phyloP scores from a whole-genome alignment of 306 rosid genomes.

The Mucuna pruriens region DNA sequence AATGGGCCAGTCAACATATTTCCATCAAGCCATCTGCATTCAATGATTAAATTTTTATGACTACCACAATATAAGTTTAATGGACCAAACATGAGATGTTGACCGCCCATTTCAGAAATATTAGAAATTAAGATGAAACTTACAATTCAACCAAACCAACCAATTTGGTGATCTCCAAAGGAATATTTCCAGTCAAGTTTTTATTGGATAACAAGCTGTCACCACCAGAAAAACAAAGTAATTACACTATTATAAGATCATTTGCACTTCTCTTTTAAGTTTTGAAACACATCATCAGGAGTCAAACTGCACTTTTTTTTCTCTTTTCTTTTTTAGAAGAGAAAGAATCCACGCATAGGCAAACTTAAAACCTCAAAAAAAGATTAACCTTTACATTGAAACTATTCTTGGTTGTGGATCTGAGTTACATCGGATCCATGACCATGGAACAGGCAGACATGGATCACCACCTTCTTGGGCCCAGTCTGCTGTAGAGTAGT shows the following conservation, averaged over 20 bases:
- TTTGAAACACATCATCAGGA: too few species aligned
- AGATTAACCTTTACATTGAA: conserved; percentile 69
- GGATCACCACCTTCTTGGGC: conserved; percentile 95
- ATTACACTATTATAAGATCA: conserved; percentile 34
- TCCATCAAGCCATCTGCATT: conserved; percentile 55
- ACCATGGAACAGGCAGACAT: conserved; percentile 94
- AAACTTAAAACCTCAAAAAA: conserved; percentile 30
- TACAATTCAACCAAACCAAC: conserved; percentile 81
- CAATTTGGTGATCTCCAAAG: conserved; percentile 71
- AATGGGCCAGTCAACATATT: conserved; percentile 65
- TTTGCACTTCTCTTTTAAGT: conserved; percentile 16
- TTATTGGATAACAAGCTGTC: conserved; percentile 70
- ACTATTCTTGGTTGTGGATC: conserved; percentile 79
- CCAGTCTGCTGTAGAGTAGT: conserved; percentile 71
- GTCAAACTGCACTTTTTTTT: too few species aligned
- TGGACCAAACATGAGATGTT: conserved; percentile 21
- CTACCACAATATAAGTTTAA: conserved; percentile 15
- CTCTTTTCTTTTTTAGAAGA: too few species aligned
- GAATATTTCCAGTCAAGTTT: conserved; percentile 82
- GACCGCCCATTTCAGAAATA: not conserved
- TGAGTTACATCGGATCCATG: conserved; percentile 88
- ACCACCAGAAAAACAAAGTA: conserved; percentile 41
- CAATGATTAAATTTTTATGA: conserved; percentile 29
- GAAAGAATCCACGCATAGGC: conserved; percentile 1
- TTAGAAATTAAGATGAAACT: conserved; percentile 45